phyloP scores from a whole-genome alignment of 177 flowering plant genomes.

The Vitis hybrid region DNA sequence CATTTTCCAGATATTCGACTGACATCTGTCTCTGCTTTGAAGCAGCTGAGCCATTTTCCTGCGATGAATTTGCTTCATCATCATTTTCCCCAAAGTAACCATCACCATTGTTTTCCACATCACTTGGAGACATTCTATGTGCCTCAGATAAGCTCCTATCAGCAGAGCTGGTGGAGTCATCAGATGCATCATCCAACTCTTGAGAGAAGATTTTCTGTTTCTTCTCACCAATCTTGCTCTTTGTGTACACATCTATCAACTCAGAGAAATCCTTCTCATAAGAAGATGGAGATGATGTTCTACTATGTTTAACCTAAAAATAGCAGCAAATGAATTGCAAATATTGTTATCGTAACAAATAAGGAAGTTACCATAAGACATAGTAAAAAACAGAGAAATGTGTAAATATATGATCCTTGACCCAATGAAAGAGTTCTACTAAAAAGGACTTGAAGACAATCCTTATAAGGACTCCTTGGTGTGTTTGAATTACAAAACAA shows the following conservation, averaged over 20 bases:
- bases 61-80: slow-evolving; percentile 26
- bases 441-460: no score
- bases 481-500: not conserved
- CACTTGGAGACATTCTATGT: slow-evolving; percentile 20
- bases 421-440: no score
- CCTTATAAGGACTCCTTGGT: no score
- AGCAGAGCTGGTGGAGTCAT: slow-evolving; percentile 20
- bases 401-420: no score
- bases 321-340: not conserved
- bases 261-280: slow-evolving; percentile 64
- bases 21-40: slow-evolving; percentile 48
- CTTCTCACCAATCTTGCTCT: slow-evolving; percentile 21
- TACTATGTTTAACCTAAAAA: slow-evolving; percentile 80
- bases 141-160: slow-evolving; percentile 28
- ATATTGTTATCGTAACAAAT: not conserved
- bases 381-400: not conserved
- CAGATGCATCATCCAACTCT: slow-evolving; percentile 33
- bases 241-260: slow-evolving; percentile 51
- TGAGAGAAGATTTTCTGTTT: slow-evolving; percentile 9
- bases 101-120: slow-evolving; percentile 25
- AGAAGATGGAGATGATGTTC: slow-evolving; percentile 55
- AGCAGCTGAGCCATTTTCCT: slow-evolving; percentile 17
- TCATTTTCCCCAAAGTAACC: slow-evolving; percentile 26
- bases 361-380: not conserved
- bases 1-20: slow-evolving; percentile 83